Evolutionary conservation across 1,139 yeast genomes (phyloP).

Genomic region (Geotrichum macrosporum): DNA sequence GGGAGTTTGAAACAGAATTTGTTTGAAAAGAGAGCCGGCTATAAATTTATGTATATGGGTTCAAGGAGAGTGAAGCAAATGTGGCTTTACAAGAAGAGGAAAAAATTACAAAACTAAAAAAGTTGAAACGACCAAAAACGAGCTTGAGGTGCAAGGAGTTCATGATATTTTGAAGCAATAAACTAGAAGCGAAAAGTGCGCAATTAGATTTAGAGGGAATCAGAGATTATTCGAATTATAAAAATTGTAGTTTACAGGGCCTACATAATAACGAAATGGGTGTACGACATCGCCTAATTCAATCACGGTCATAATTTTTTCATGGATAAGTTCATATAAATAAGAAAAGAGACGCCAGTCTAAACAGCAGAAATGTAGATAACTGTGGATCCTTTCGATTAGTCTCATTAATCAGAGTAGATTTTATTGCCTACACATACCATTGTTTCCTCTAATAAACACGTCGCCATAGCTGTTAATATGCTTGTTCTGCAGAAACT

Average conservation of each 20-base stretch:
- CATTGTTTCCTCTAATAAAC: conserved; percentile 91
- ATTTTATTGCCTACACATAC: no score
- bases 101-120: no score
- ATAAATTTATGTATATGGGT: neutral
- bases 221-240: no score
- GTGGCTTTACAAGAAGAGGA: neutral
- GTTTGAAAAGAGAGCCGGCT: no score
- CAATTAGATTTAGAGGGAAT: no score
- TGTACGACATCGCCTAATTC: neutral
- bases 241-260: no score
- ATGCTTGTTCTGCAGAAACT: conserved; percentile 53
- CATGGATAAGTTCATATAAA: conserved; percentile 8
- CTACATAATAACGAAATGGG: neutral
- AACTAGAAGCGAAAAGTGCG: no score
- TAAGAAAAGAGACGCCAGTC: conserved; percentile 1
- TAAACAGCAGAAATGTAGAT: conserved; percentile 32
- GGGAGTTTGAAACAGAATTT: neutral
- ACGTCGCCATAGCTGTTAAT: conserved; percentile 75
- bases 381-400: no score
- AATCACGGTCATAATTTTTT: conserved; percentile 7
- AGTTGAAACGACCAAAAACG: no score
- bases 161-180: no score
- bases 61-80: conserved; percentile 1
- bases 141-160: no score
- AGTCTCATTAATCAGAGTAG: no score